Evolutionary conservation across 768 basidiomycete species (phyloP), one percentile per base, ranked within the genome.

Genomic region (Panellus pusillus): DNA sequence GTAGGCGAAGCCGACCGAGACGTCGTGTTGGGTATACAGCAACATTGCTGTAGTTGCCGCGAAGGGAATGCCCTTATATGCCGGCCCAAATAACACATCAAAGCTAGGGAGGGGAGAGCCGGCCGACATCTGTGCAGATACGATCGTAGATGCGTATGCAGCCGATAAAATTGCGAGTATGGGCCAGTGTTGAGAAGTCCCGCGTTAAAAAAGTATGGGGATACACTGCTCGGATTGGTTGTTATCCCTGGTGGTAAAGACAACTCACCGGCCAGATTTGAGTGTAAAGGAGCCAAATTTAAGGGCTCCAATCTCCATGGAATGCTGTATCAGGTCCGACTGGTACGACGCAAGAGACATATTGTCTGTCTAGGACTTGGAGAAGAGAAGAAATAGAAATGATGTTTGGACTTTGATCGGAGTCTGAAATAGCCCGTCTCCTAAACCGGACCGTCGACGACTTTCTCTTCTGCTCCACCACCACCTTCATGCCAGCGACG

Each of bases 131-230:
- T 76, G 71, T 0, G 89, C 79, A 18, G 74, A 69, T 12, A 80
- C 74, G 65, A 98, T 90, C 12, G 90, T 87, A 1, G 84, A 71
- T 2, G 96, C 92, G 62, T 95, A 98, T 4, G 94, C 91, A 3
- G 80, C 74, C 9, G 93, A 84, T 42, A 96, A 74, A 2, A 85
- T 77, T 31, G 86, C 72, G 43, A 98, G 82, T 36, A 96, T 84
- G 1, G 87, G 0, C 94, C 93, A 2, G 87, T 84, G 67, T 84
- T 90, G 60, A 99, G 78, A 18, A 93, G 79, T 11, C 92, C 92
- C 2, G 94, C 93, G 65, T 98, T 98, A 79, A 98, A 94, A 70
- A 98, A 99, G 73, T 98, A 98, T 1, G 96, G 97, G 8, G 96
- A 99, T 49, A 80, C 73, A 37, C 92, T 91, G 70, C 2, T 18